Evolutionary conservation across 441 rosid species (phyloP).

Genomic region (Erodium moschatum): DNA sequence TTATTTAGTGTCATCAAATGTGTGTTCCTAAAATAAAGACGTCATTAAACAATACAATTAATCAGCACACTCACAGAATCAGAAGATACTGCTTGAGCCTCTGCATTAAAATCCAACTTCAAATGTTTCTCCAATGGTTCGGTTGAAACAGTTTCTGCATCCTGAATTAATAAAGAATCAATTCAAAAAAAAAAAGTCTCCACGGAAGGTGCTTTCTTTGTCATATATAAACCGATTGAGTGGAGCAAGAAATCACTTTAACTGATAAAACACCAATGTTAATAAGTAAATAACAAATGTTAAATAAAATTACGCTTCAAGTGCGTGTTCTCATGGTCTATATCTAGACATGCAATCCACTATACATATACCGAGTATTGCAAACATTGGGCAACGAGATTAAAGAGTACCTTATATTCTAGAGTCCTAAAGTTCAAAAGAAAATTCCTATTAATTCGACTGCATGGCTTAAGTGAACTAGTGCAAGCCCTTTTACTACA

Average conservation of each 20-base stretch:
- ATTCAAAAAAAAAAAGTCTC: constrained; percentile 9
- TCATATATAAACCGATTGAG: neutral
- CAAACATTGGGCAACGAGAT: neutral
- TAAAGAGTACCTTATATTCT: neutral
- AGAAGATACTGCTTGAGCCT: constrained; percentile 19
- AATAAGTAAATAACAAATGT: no score
- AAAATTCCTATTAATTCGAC: neutral
- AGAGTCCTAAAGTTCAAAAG: neutral
- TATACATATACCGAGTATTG: no score
- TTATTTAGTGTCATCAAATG: neutral
- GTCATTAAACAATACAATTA: neutral
- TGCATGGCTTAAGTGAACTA: neutral
- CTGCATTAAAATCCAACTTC: constrained; percentile 30
- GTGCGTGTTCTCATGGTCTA: neutral
- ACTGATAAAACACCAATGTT: no score
- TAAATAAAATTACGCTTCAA: no score
- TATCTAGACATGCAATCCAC: neutral
- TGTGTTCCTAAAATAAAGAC: neutral
- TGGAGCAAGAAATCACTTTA: neutral
- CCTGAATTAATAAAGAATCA: constrained; percentile 31
- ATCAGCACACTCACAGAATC: constrained; percentile 24
- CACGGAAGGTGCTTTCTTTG: neutral
- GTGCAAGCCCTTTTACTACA: neutral
- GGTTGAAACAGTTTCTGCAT: constrained; percentile 20
- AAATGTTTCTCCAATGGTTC: constrained; percentile 31